Evolutionary conservation across 345 rosid species (phyloP).

Genomic region (Arabidopsis arenosa): DNA sequence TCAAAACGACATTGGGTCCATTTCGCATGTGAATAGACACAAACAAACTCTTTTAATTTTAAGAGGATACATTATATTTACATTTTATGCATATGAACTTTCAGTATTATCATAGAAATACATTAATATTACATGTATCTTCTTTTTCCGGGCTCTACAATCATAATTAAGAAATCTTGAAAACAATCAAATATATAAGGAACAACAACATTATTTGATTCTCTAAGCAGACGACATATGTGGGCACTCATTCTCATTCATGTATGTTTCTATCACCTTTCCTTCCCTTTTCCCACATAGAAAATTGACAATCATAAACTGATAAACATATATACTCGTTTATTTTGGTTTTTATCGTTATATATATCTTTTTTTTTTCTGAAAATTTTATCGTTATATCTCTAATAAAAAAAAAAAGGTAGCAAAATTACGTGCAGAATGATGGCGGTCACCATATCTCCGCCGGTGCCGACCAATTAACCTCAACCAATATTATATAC

Average conservation of each 20-base stretch:
- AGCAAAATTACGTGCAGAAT: neutral
- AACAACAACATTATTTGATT: constrained; percentile 8
- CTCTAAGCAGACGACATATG: neutral
- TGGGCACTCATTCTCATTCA: neutral
- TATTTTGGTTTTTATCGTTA: neutral
- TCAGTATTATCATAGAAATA: constrained; percentile 3
- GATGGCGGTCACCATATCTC: constrained; percentile 24
- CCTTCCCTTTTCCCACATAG: neutral
- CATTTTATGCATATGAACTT: constrained; percentile 2
- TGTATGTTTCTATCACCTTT: neutral
- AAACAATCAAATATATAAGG: neutral
- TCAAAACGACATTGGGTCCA: constrained; percentile 35
- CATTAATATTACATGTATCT: neutral
- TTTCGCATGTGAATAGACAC: constrained; percentile 36
- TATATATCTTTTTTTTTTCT: too few species aligned
- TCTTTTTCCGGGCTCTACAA: neutral
- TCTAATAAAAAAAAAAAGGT: too few species aligned
- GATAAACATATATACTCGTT: too few species aligned
- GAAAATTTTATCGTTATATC: too few species aligned
- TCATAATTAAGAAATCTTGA: neutral
- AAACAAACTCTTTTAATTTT: constrained; percentile 17
- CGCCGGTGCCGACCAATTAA: constrained; percentile 39
- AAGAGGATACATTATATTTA: neutral
- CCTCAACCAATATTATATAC: constrained; percentile 13
- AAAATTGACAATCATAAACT: neutral